phyloP scores from a whole-genome alignment of 345 rosid genomes.

The Diplotaxis tenuifolia region DNA sequence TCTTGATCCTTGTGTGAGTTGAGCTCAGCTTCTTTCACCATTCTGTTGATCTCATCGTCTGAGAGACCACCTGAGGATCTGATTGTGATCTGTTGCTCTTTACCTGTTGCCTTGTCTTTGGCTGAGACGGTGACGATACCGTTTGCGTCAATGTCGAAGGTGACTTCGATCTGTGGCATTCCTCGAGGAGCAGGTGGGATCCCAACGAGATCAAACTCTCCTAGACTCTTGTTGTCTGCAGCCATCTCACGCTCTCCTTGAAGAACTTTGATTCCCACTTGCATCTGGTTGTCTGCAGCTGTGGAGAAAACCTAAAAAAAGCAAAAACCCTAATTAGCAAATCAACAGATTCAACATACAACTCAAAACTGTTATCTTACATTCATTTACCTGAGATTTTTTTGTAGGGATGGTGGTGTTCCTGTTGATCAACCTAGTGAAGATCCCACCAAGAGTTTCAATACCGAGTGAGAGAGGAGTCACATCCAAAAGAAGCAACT shows the following conservation, averaged over 20 bases:
- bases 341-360: background rate
- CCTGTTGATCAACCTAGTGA: conserved; percentile 47
- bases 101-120: conserved; percentile 44
- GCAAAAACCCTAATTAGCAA: conserved; percentile 16
- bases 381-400: conserved; percentile 46
- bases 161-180: conserved; percentile 48
- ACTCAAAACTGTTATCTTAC: background rate
- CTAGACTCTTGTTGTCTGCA: conserved; percentile 45
- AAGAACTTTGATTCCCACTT: conserved; percentile 47
- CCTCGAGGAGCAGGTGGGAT: conserved; percentile 50
- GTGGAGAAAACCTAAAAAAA: conserved; percentile 45
- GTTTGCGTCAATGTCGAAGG: conserved; percentile 50
- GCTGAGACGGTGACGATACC: conserved; percentile 51
- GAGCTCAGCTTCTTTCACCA: conserved; percentile 55
- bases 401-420: conserved; percentile 61
- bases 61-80: conserved; percentile 49
- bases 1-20: conserved; percentile 48
- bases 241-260: conserved; percentile 55
- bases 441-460: conserved; percentile 54
- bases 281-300: conserved; percentile 48
- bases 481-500: conserved; percentile 46
- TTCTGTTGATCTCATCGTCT: conserved; percentile 47
- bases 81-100: conserved; percentile 50
- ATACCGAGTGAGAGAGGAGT: conserved; percentile 50
- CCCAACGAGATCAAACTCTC: conserved; percentile 46